Percentiles rank a stretch among this genome's conserved stretches.
Evolutionary conservation across 2,329 filamentous ascomycete genomes (phyloP).

Genomic region (Geosmithia flava): DNA sequence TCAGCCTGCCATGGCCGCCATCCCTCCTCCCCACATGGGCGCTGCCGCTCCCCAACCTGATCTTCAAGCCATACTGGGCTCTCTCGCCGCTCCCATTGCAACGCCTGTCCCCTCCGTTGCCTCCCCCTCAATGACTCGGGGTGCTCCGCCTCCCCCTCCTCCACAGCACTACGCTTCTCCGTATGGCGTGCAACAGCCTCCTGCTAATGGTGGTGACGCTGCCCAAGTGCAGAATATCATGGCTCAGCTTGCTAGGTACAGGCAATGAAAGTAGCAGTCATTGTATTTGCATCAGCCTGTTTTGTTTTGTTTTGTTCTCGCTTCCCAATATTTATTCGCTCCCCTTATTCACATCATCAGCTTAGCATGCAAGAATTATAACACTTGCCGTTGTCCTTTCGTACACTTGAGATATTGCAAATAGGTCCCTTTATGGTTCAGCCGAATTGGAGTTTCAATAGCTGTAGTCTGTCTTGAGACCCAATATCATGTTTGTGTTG

Average conservation of each 20-base stretch:
- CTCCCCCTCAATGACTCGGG: not conserved
- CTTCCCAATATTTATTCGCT: too few relatives aligned
- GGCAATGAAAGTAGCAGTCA: not conserved
- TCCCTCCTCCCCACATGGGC: not conserved
- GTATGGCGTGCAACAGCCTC: slow-evolving; percentile 16
- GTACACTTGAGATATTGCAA: too few relatives aligned
- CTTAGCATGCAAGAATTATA: too few relatives aligned
- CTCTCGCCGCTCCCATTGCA: slow-evolving; percentile 14
- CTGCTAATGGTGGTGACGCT: slow-evolving; percentile 18
- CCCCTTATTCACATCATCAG: too few relatives aligned
- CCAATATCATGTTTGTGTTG: too few relatives aligned
- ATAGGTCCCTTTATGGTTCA: too few relatives aligned
- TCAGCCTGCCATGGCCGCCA: slow-evolving; percentile 4
- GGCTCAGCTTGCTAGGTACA: slow-evolving; percentile 39
- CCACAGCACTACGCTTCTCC: slow-evolving; percentile 14
- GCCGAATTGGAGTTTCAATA: too few relatives aligned
- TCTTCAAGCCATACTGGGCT: slow-evolving; percentile 32
- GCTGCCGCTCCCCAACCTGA: slow-evolving; percentile 19
- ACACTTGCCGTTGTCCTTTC: too few relatives aligned
- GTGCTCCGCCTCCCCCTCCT: slow-evolving; percentile 9
- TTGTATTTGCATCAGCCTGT: not conserved
- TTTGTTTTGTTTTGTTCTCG: not conserved
- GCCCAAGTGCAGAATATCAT: slow-evolving; percentile 61
- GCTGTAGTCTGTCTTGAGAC: too few relatives aligned
- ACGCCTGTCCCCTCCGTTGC: slow-evolving; percentile 1